Conservation (phyloP, 2,329 filamentous ascomycete genomes). For the Ophiosphaerella herpotricha region DNA sequence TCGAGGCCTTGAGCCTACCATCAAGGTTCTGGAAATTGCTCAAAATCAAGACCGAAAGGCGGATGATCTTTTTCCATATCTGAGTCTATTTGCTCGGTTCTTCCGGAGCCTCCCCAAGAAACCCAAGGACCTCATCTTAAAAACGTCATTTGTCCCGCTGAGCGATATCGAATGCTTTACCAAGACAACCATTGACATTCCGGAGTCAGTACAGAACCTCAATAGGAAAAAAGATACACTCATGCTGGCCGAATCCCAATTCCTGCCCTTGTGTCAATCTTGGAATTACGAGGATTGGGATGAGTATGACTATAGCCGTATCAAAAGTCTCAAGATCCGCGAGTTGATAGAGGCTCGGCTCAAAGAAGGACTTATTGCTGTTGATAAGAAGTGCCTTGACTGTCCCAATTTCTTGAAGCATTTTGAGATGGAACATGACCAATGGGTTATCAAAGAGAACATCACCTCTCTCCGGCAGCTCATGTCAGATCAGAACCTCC, state of each 20-base stretch:
- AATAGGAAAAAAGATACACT: conserved; percentile 59
- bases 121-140: conserved; percentile 69
- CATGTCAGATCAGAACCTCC: conserved; percentile 95
- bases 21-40: conserved; percentile 81
- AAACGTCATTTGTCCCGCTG: conserved; percentile 71
- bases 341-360: conserved; percentile 76
- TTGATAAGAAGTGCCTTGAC: conserved; percentile 66
- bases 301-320: conserved; percentile 78
- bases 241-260: conserved; percentile 67
- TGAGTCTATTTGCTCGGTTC: conserved; percentile 69
- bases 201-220: conserved; percentile 49
- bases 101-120: conserved; percentile 70
- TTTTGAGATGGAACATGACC: conserved; percentile 93
- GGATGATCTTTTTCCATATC: conserved; percentile 84
- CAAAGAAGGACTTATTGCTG: conserved; percentile 65
- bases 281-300: conserved; percentile 80
- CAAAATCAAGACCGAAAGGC: conserved; percentile 71
- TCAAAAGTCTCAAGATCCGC: conserved; percentile 81
- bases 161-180: conserved; percentile 85
- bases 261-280: conserved; percentile 69
- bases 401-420: conserved; percentile 88
- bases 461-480: conserved; percentile 84
- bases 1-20: conserved; percentile 66
- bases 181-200: conserved; percentile 62
- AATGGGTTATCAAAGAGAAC: conserved; percentile 95